phyloP scores from a whole-genome alignment of 805 yeast genomes.

The Ogataea nonfermentans region DNA sequence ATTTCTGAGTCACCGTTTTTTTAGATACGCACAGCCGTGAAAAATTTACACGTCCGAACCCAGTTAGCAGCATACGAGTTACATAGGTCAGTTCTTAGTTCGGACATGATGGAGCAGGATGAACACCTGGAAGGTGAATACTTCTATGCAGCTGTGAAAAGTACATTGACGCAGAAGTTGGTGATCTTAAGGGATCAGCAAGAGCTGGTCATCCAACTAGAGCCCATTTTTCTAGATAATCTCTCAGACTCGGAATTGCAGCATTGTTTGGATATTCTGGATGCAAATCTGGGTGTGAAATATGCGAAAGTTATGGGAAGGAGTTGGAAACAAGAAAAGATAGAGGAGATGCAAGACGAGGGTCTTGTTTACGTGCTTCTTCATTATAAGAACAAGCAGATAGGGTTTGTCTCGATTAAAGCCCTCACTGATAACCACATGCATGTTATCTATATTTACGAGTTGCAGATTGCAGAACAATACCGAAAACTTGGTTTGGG shows the following conservation, averaged over 20 bases:
- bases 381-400: constrained; percentile 15
- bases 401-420: constrained; percentile 48
- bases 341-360: constrained; percentile 44
- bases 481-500: constrained; percentile 42
- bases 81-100: neutral
- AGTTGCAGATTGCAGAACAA: constrained; percentile 45
- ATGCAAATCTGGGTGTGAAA: constrained; percentile 26
- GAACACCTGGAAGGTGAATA: constrained; percentile 2
- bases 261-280: constrained; percentile 25
- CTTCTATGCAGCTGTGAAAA: neutral
- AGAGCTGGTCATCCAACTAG: neutral
- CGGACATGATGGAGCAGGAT: neutral
- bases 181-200: neutral
- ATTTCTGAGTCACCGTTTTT: neutral
- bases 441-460: constrained; percentile 51
- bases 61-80: neutral
- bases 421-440: constrained; percentile 40
- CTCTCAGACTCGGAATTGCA: constrained; percentile 1
- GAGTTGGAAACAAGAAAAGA: constrained; percentile 43
- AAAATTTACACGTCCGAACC: neutral
- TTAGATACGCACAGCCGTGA: constrained; percentile 3
- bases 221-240: constrained; percentile 5
- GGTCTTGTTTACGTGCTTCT: constrained; percentile 47
- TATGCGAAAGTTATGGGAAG: constrained; percentile 33
- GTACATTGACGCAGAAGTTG: neutral